phyloP scores from a whole-genome alignment of 1,284 basidiomycete species.

The Trametes polyzona region DNA sequence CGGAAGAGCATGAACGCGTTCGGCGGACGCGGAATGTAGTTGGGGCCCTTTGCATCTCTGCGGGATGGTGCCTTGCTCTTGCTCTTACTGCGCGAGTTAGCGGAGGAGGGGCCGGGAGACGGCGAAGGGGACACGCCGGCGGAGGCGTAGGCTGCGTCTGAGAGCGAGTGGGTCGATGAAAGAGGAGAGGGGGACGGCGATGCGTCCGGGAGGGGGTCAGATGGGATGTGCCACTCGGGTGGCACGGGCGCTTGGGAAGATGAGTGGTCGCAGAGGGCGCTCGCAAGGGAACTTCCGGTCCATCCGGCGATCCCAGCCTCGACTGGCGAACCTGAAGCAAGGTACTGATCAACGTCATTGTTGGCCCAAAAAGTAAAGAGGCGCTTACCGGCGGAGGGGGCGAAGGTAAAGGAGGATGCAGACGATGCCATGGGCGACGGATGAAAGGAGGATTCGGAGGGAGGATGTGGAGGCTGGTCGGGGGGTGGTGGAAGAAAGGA shows the following conservation, averaged over 20 bases:
- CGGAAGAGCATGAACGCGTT: slow-evolving; percentile 91
- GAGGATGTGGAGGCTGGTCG: slow-evolving; percentile 1
- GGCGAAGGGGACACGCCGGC: slow-evolving; percentile 1
- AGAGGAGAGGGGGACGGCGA: not conserved
- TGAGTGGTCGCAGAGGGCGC: not conserved
- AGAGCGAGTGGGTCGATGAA: not conserved
- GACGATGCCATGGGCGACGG: not conserved
- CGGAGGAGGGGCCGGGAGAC: slow-evolving; percentile 1
- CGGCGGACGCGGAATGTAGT: slow-evolving; percentile 79
- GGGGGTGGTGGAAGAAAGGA: slow-evolving; percentile 11
- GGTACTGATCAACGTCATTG: not conserved
- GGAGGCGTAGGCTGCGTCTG: slow-evolving; percentile 1
- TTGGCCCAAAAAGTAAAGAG: not conserved
- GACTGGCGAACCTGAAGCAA: not conserved
- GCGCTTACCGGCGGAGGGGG: not conserved
- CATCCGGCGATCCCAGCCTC: not conserved
- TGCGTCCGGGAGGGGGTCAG: not conserved
- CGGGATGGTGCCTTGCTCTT: slow-evolving; percentile 4
- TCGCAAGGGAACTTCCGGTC: not conserved
- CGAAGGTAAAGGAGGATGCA: not conserved
- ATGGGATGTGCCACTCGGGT: slow-evolving; percentile 15
- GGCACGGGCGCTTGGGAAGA: slow-evolving; percentile 1
- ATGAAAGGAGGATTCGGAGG: not conserved
- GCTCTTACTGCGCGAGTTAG: slow-evolving; percentile 1
- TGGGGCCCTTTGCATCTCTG: slow-evolving; percentile 26